A percentile compares a stretch with the other conserved stretches of the same genome.
Conservation (phyloP, 306 rosid genomes). For the Ceratonia siliqua region DNA sequence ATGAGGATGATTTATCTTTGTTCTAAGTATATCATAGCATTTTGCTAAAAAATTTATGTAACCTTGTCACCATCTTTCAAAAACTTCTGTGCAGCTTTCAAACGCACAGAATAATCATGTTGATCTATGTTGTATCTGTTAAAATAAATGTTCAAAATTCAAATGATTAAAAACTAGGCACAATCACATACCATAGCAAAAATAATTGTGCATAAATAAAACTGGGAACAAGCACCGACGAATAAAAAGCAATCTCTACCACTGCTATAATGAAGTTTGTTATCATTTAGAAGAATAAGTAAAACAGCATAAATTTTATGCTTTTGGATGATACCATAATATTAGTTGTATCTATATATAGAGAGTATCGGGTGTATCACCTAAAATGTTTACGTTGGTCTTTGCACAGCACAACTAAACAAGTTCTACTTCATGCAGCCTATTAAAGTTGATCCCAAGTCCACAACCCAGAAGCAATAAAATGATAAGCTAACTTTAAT, state of each 20-base stretch:
- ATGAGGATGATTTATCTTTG: background rate
- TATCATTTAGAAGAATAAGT: conserved; percentile 18
- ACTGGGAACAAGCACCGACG: conserved; percentile 6
- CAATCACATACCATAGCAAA: conserved; percentile 16
- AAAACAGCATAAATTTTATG: conserved; percentile 17
- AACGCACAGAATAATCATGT: conserved; percentile 96
- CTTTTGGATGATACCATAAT: background rate
- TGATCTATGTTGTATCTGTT: conserved; percentile 92
- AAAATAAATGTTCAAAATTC: conserved; percentile 24
- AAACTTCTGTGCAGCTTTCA: conserved; percentile 93
- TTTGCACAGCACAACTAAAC: conserved; percentile 3
- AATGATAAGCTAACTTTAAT: background rate
- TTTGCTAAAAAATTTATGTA: conserved; percentile 23
- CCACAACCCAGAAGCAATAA: conserved; percentile 1
- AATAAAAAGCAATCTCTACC: conserved; percentile 13
- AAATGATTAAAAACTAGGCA: conserved; percentile 2
- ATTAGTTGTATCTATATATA: conserved; percentile 2
- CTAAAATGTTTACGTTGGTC: conserved; percentile 10
- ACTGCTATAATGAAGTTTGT: conserved; percentile 19
- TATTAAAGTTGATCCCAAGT: conserved; percentile 5
- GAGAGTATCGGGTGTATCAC: conserved; percentile 2
- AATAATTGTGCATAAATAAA: conserved; percentile 1
- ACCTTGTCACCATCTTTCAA: conserved; percentile 97
- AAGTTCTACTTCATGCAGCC: conserved; percentile 25
- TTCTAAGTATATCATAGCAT: background rate